Evolutionary conservation across 75 land plant genomes (phyloP), one percentile per base, ranked within the genome.

Genomic region (Picea sitchensis): DNA sequence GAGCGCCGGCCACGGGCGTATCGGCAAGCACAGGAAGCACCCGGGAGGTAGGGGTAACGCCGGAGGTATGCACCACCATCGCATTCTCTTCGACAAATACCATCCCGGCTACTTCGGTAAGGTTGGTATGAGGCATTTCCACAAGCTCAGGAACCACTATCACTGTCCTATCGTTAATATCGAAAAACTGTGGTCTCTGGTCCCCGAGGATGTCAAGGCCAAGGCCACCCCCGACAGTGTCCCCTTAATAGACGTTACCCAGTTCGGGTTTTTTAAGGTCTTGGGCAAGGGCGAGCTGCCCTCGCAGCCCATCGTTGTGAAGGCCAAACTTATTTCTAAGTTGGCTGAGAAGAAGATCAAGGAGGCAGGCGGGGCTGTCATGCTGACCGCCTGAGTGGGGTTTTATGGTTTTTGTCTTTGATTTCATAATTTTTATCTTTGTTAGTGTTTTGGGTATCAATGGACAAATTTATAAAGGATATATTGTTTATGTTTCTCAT

Each of bases 91-190:
- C 83, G 91, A 89, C 83, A 89, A 89, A 81, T 89, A 85, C 79
- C 91, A 89, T 81, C 91, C 91, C 14, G 91, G 91, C 0, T 89
- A 88, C 82, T 89, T 89, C 81, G 91, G 91, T 11, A 89, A 89
- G 82, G 91, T 89, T 36, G 91, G 91, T 59, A 89, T 89, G 91
- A 80, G 91, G 31, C 88, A 88, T 81, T 88, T 88, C 86, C 90
- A 88, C 84, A 65, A 76, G 77, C 78, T 87, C 14, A 82, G 77
- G 61, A 89, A 89, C 82, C 79, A 82, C 78, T 88, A 80, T 79
- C 75, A 82, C 80, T 81, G 91, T 54, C 91, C 91, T 18, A 82
- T 81, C n/a, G 85, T 90, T 47, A 90, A 90, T 82, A 73, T 90
- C 71, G 91, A 89, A 69, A 82, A 85, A 82, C 79, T 89, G 13